Percentiles rank a stretch among this genome's conserved stretches.
Conservation (phyloP, 208 protist genomes). For the Angomonas ambiguus region DNA sequence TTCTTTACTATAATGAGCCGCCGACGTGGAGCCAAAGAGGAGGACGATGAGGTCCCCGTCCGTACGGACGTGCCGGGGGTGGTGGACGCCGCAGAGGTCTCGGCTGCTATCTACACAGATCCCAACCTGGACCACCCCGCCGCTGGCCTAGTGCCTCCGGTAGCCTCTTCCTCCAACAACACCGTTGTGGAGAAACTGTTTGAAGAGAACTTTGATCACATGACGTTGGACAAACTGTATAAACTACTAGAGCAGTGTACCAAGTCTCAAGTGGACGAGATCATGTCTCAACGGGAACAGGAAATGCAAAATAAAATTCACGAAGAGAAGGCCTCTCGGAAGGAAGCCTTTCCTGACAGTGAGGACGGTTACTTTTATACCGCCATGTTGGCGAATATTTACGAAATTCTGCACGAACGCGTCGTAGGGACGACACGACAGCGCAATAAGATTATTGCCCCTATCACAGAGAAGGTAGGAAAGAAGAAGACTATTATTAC, state of each 20-base stretch:
- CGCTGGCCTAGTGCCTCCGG: not conserved
- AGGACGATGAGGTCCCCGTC: not conserved
- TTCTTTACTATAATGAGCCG: slow-evolving; percentile 2
- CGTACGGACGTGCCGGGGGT: not conserved
- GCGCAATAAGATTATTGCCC: slow-evolving; percentile 76
- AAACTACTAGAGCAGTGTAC: slow-evolving; percentile 32
- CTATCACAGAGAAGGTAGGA: slow-evolving; percentile 79
- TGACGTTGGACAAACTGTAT: slow-evolving; percentile 19
- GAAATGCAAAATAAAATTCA: slow-evolving; percentile 17
- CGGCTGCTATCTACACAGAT: not conserved
- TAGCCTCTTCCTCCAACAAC: not conserved
- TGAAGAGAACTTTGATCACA: not conserved
- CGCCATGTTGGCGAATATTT: slow-evolving; percentile 65
- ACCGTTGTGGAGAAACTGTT: not conserved
- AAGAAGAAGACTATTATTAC: slow-evolving; percentile 90
- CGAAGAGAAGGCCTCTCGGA: slow-evolving; percentile 33
- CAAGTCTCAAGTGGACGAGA: slow-evolving; percentile 42
- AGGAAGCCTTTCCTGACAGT: slow-evolving; percentile 58
- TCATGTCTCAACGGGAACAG: slow-evolving; percentile 46
- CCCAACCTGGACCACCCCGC: not conserved
- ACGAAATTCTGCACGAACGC: slow-evolving; percentile 62
- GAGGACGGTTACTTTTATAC: slow-evolving; percentile 64
- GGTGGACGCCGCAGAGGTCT: not conserved
- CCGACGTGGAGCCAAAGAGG: not conserved
- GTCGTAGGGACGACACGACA: slow-evolving; percentile 61